phyloP scores from a whole-genome alignment of 2,329 filamentous ascomycete species.

The Penicillium fuscoglaucum region DNA sequence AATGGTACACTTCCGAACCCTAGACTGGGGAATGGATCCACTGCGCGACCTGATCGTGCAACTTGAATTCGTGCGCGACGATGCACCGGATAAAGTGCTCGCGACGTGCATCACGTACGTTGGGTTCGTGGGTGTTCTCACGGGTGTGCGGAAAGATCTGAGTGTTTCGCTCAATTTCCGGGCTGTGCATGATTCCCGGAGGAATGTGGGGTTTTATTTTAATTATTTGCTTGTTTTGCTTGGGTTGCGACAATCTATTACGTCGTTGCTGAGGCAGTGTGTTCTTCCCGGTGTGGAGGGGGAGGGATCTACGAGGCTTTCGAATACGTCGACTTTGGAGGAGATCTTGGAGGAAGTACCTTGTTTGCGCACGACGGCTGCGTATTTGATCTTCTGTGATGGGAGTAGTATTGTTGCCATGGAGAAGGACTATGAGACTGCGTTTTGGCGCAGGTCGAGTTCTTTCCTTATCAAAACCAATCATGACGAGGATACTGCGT shows the following conservation, averaged over 20 bases:
- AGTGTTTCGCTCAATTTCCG: conserved; percentile 56
- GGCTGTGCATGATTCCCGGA: conserved; percentile 48
- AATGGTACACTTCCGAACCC: conserved; percentile 45
- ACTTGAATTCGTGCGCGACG: conserved; percentile 49
- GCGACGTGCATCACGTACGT: conserved; percentile 52
- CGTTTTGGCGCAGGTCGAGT: conserved; percentile 46
- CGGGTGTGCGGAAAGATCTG: conserved; percentile 48
- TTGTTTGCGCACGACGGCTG: conserved; percentile 50
- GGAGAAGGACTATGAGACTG: conserved; percentile 57
- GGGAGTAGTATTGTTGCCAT: conserved; percentile 51
- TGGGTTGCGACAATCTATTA: conserved; percentile 55
- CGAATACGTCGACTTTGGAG: conserved; percentile 15
- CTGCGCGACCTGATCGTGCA: conserved; percentile 54
- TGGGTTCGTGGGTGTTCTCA: conserved; percentile 53
- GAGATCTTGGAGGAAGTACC: conserved; percentile 39
- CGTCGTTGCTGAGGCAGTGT: conserved; percentile 50
- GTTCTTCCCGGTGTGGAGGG: neutral
- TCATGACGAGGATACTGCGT: conserved; percentile 46
- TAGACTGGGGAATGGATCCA: conserved; percentile 58
- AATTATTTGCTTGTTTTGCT: conserved; percentile 57
- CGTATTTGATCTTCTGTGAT: conserved; percentile 59
- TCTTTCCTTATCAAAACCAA: conserved; percentile 60
- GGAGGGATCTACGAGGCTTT: neutral
- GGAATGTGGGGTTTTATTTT: conserved; percentile 45
- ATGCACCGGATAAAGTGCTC: conserved; percentile 38